Percentiles rank a stretch among this genome's conserved stretches.
Evolutionary conservation across 768 basidiomycete genomes (phyloP).

Genomic region (Tephrocybe sp.): DNA sequence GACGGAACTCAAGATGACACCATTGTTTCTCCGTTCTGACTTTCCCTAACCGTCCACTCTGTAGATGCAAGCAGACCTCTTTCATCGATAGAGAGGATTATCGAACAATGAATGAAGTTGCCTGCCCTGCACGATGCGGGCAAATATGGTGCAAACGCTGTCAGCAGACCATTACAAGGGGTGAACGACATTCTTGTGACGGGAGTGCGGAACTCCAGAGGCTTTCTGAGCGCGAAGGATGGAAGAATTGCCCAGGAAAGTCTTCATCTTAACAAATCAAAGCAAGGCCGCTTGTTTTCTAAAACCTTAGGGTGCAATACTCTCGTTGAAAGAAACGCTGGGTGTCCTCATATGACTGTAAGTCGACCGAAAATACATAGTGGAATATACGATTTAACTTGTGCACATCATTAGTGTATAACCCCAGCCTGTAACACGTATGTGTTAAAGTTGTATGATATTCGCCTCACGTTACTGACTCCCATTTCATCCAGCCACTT

Average conservation of each 20-base stretch:
- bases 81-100: slow-evolving; percentile 52
- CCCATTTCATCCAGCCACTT: slow-evolving; percentile 35
- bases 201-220: slow-evolving; percentile 51
- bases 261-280: not conserved
- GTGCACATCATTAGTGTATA: slow-evolving; percentile 34
- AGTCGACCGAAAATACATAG: slow-evolving; percentile 15
- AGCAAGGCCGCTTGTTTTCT: slow-evolving; percentile 5
- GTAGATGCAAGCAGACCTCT: slow-evolving; percentile 46
- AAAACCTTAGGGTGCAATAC: slow-evolving; percentile 37
- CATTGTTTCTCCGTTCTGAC: not conserved
- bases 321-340: slow-evolving; percentile 46
- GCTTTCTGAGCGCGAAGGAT: slow-evolving; percentile 52
- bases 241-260: slow-evolving; percentile 62
- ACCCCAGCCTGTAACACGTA: slow-evolving; percentile 56
- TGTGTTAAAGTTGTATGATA: slow-evolving; percentile 7
- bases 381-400: too few species aligned
- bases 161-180: slow-evolving; percentile 35
- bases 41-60: not conserved
- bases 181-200: slow-evolving; percentile 45
- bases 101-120: slow-evolving; percentile 33
- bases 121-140: slow-evolving; percentile 49
- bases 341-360: slow-evolving; percentile 62
- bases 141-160: slow-evolving; percentile 64
- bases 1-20: not conserved
- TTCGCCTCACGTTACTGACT: not conserved